phyloP scores from a whole-genome alignment of 176 grass and related monocot genomes.

The Oryza punctata region DNA sequence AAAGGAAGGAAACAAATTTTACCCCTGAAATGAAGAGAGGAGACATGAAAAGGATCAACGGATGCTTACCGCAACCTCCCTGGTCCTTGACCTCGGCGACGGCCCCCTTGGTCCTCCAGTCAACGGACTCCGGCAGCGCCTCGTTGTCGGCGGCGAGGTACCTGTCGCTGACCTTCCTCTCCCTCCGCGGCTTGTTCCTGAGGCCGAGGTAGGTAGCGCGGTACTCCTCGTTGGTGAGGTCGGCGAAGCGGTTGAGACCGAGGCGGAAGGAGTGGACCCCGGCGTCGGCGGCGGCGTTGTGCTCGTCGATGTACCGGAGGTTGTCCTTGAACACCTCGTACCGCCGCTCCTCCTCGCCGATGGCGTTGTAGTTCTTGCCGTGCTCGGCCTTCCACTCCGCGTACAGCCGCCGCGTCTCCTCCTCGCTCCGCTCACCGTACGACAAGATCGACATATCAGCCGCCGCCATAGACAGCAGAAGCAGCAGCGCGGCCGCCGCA shows the following conservation, averaged over 20 bases:
- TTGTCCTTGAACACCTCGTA: constrained; percentile 75
- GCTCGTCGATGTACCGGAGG: constrained; percentile 68
- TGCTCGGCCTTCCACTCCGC: constrained; percentile 58
- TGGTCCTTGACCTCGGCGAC: constrained; percentile 75
- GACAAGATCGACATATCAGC: constrained; percentile 69
- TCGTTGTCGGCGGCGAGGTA: constrained; percentile 61
- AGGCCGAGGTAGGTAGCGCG: constrained; percentile 65
- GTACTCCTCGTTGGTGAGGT: constrained; percentile 95
- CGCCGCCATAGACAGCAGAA: constrained; percentile 21
- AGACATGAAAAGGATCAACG: neutral
- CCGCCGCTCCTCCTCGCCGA: constrained; percentile 61
- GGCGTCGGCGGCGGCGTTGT: constrained; percentile 77
- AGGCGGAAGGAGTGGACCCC: constrained; percentile 79
- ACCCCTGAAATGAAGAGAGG: neutral
- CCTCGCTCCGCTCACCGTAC: constrained; percentile 76
- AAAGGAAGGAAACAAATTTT: neutral
- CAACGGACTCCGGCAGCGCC: constrained; percentile 59
- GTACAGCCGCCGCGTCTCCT: constrained; percentile 67
- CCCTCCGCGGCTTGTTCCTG: constrained; percentile 38
- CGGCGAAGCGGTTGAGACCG: constrained; percentile 84
- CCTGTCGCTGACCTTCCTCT: constrained; percentile 43
- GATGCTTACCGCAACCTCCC: constrained; percentile 73
- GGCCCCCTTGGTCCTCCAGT: constrained; percentile 76
- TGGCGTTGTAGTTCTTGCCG: constrained; percentile 51
- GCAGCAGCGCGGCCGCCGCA: constrained; percentile 15